Evolutionary conservation across 805 yeast species (phyloP), one percentile per base, ranked within the genome.

Genomic region (Limtongia smithiae): DNA sequence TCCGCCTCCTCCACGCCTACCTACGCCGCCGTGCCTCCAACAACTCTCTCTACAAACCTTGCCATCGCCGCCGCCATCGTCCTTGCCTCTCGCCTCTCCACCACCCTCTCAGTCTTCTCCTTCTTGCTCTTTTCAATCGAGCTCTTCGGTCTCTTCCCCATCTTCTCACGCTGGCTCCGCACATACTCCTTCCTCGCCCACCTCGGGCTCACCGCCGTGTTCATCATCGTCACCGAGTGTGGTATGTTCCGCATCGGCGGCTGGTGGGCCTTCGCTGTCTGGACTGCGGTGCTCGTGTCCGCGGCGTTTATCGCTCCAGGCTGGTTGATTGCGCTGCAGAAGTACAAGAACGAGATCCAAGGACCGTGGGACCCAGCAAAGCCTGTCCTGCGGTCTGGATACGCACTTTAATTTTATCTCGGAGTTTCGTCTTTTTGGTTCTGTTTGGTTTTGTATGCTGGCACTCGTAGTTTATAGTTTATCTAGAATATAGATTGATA

Each of bases 321-420:
- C 43, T 82, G 86, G 68, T 83, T 86, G 59, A 67, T 86, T 41
- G 74, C 74, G 27, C 68, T 88, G 34, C 96, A 87, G 62, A 77
- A 79, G 65, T 86, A 86, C 64, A 87, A 87, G 65, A 85, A 71
- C 63, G 95, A 86, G 65, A 70, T 87, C 44, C 90, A 85, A 65
- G 96, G 96, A 0, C 96, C 96, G 0, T 87, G 96, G 96, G 96
- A 87, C 64, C 80, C 84, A 1, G 95, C 95, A 4, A 80, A 77
- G 62, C 95, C 95, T 1, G 71, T 78, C 7, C 68, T 81, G 22
- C 46, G 60, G 5, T 51, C 27, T 15, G 37, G 55, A 22, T 50
- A 37, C 9, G 6, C 28, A 34, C 11, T 15, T 31, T 14, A 28
- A 41, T 4, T 14, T 27, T 18, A 22, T 25, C 27, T 25, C 17